These are phyloP conservation scores for Pyrus betulifolia DNA, from an alignment of 306 rosid genomes.

Conservation along the genomic window DNA sequence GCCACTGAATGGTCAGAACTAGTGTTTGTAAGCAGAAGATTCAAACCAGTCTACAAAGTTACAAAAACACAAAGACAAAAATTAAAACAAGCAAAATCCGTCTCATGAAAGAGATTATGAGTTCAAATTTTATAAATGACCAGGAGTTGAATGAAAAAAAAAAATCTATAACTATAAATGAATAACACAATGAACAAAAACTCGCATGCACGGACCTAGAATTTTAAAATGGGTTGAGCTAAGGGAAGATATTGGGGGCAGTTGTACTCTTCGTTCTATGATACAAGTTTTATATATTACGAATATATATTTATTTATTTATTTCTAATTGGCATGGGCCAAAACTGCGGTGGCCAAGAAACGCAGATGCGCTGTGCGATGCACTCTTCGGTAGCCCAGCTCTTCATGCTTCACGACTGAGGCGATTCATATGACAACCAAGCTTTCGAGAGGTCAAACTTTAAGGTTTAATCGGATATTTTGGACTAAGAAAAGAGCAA, in stretches of 20 bases:
- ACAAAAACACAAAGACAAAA: background rate
- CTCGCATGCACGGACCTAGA: background rate
- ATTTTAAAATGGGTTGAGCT: too few species aligned
- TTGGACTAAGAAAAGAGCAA: background rate
- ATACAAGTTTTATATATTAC: too few species aligned
- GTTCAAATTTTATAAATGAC: background rate
- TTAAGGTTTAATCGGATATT: background rate
- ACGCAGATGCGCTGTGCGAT: too few species aligned
- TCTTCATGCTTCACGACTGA: too few species aligned
- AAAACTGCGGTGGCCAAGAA: too few species aligned
- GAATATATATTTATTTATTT: too few species aligned
- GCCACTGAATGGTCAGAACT: conserved; percentile 54
- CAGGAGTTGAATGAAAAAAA: background rate
- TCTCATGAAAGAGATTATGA: background rate
- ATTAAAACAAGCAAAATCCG: background rate
- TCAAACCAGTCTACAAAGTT: conserved; percentile 52
- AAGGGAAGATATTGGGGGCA: too few species aligned
- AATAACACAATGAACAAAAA: background rate
- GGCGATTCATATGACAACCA: background rate
- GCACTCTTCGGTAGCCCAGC: too few species aligned
- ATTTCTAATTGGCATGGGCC: too few species aligned
- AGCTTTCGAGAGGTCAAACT: background rate
- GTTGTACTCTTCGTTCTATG: too few species aligned
- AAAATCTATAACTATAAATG: background rate
- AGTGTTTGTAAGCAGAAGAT: conserved; percentile 59